Conservation (phyloP, 495 filamentous ascomycete genomes). For the Hamigera avellanea region DNA sequence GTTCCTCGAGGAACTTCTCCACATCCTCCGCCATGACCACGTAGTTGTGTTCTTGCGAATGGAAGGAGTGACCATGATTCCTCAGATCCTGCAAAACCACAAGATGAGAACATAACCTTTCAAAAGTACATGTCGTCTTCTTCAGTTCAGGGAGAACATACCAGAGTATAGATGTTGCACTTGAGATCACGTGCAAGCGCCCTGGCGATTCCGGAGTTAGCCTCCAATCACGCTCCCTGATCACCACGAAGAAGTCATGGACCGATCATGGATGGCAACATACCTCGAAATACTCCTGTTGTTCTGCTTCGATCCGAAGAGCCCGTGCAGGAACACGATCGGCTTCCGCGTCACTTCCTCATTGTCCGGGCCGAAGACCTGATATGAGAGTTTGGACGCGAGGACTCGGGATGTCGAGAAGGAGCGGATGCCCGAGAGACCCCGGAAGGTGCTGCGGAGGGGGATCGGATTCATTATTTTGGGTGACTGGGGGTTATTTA, state of each 20-base stretch:
- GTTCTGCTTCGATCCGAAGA: slow-evolving; percentile 95
- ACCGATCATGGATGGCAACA: too few relatives aligned
- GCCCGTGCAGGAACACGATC: slow-evolving; percentile 82
- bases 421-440: slow-evolving; percentile 11
- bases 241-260: too few relatives aligned
- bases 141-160: slow-evolving; percentile 42
- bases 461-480: too few relatives aligned
- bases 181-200: slow-evolving; percentile 71
- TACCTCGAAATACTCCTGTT: slow-evolving; percentile 95
- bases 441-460: too few relatives aligned
- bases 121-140: too few relatives aligned
- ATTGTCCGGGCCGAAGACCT: slow-evolving; percentile 30
- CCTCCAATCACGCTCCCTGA: too few relatives aligned
- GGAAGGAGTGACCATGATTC: slow-evolving; percentile 88
- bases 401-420: slow-evolving; percentile 25
- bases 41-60: slow-evolving; percentile 71
- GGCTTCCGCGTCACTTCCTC: slow-evolving; percentile 38
- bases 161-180: slow-evolving; percentile 72
- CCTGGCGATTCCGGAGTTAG: slow-evolving; percentile 31
- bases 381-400: slow-evolving; percentile 25
- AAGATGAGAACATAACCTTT: too few relatives aligned
- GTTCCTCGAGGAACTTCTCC: slow-evolving; percentile 63
- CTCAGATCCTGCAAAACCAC: slow-evolving; percentile 62
- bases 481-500: too few relatives aligned
- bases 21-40: slow-evolving; percentile 78